phyloP scores from a whole-genome alignment of 2,329 filamentous ascomycete species.

The Botrytis hyacinthi region DNA sequence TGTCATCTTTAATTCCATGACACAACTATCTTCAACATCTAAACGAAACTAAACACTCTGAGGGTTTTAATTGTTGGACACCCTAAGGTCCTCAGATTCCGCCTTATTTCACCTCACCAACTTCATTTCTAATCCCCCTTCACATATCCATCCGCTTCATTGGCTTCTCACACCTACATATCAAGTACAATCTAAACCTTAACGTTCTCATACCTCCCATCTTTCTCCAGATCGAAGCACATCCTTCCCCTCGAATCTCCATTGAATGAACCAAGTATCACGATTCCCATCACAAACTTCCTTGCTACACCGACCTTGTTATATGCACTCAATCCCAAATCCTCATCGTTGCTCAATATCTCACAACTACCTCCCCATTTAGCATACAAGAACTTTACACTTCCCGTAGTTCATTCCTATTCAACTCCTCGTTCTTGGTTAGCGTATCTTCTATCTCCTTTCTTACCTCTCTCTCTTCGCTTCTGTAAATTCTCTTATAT shows the following conservation, averaged over 20 bases:
- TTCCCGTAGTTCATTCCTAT: neutral
- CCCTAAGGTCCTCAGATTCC: too few relatives aligned
- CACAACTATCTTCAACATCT: too few relatives aligned
- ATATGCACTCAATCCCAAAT: accelerated
- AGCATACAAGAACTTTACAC: accelerated
- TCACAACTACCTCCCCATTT: neutral
- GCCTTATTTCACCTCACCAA: too few relatives aligned
- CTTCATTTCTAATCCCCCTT: too few relatives aligned
- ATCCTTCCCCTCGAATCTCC: too few relatives aligned
- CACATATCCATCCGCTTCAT: neutral
- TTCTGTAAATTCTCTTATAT: neutral
- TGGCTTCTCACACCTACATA: neutral
- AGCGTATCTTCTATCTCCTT: neutral
- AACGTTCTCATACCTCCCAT: neutral
- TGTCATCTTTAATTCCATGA: too few relatives aligned
- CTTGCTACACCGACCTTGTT: accelerated
- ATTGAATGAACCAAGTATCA: neutral
- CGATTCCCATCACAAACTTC: neutral
- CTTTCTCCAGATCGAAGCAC: neutral
- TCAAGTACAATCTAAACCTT: neutral
- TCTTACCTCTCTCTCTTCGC: accelerated
- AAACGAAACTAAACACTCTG: too few relatives aligned
- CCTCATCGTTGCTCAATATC: neutral
- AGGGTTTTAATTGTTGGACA: too few relatives aligned
- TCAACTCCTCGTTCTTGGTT: neutral